Evolutionary conservation across 306 rosid genomes (phyloP).

Genomic region (Purshia tridentata): DNA sequence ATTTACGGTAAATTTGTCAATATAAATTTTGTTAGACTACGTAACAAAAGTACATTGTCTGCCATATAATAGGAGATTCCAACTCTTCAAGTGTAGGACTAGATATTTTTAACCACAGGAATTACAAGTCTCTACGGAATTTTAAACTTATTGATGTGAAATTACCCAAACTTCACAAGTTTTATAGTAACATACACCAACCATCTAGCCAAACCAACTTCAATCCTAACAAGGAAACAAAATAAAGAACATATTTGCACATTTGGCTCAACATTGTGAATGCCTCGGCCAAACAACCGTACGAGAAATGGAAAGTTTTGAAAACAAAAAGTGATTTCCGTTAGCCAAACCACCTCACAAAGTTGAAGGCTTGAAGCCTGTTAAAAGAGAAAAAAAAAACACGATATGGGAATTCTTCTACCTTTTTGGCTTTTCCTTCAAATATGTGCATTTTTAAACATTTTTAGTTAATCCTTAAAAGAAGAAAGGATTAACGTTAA

Average conservation of each 20-base stretch:
- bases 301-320: neutral
- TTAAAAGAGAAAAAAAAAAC: too few relatives aligned
- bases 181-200: neutral
- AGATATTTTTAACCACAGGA: too few relatives aligned
- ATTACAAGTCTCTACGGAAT: too few relatives aligned
- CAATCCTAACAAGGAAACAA: neutral
- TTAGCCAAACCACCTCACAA: neutral
- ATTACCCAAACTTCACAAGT: neutral
- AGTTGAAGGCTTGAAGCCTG: neutral
- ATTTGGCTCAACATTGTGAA: neutral
- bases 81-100: too few relatives aligned
- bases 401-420: neutral
- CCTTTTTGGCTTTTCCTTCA: neutral
- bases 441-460: too few relatives aligned
- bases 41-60: too few relatives aligned
- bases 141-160: neutral
- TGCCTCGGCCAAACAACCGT: neutral
- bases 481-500: too few relatives aligned
- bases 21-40: too few relatives aligned
- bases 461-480: too few relatives aligned
- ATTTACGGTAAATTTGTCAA: too few relatives aligned
- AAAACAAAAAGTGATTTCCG: neutral
- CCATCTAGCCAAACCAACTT: neutral
- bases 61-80: too few relatives aligned
- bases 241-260: neutral